Percentiles rank a stretch among this genome's conserved stretches.
phyloP scores from a whole-genome alignment of 306 rosid genomes.

The Malus orientalis region DNA sequence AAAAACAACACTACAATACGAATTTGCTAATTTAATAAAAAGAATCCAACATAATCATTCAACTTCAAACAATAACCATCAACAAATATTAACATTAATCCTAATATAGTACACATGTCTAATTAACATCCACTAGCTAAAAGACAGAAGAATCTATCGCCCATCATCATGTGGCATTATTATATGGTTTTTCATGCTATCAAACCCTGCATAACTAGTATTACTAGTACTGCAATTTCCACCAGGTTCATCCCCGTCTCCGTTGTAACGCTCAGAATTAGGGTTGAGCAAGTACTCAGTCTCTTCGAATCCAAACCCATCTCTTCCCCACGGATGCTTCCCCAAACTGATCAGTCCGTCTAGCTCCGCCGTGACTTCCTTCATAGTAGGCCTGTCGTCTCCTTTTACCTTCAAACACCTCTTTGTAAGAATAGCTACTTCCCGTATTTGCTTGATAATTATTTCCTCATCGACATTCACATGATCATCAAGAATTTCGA shows the following conservation, averaged over 20 bases:
- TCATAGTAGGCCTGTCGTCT: conserved; percentile 18
- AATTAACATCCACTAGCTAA: not conserved
- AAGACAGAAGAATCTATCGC: not conserved
- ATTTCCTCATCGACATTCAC: not conserved
- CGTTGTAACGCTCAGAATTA: not conserved
- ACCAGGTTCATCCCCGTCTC: not conserved
- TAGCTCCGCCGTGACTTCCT: conserved; percentile 16
- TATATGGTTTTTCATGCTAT: not conserved
- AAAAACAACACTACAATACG: too few species aligned
- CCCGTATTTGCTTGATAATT: not conserved
- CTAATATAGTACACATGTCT: too few species aligned
- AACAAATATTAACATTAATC: not conserved
- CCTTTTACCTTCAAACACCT: conserved; percentile 7
- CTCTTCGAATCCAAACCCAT: not conserved
- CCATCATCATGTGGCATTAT: not conserved
- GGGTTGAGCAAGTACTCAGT: not conserved
- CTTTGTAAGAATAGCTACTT: not conserved
- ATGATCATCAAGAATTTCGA: not conserved
- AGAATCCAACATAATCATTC: not conserved
- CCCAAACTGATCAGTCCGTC: not conserved
- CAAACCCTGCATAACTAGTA: not conserved
- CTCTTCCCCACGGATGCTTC: conserved; percentile 7
- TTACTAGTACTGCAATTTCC: not conserved
- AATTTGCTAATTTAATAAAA: too few species aligned
- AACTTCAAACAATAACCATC: not conserved